phyloP scores from a whole-genome alignment of 345 rosid species.

The Balakata baccata region DNA sequence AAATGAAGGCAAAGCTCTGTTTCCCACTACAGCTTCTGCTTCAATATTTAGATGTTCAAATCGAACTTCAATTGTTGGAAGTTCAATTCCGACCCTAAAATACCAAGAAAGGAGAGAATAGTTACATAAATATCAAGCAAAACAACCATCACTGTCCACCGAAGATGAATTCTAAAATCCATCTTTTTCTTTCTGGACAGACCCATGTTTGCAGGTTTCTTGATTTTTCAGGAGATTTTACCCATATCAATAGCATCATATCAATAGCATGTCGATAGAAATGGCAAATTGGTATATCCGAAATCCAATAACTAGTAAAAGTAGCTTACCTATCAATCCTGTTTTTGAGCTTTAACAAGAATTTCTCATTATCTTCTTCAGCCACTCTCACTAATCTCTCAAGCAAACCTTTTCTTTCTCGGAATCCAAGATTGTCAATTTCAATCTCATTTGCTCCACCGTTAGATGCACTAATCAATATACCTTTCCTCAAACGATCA shows the following conservation, averaged over 20 bases:
- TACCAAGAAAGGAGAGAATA: not conserved
- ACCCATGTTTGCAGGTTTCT: not conserved
- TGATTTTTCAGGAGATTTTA: too few species aligned
- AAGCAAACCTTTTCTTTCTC: constrained; percentile 30
- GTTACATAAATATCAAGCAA: not conserved
- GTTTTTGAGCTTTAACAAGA: constrained; percentile 33
- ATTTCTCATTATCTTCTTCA: constrained; percentile 44
- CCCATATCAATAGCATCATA: too few species aligned
- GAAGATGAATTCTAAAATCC: too few species aligned
- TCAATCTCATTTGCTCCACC: constrained; percentile 12
- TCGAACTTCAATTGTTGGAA: constrained; percentile 50
- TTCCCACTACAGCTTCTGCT: constrained; percentile 60
- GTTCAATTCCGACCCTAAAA: constrained; percentile 45
- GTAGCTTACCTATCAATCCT: constrained; percentile 27
- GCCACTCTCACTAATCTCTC: constrained; percentile 33
- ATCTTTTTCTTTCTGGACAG: not conserved
- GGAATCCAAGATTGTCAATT: constrained; percentile 22
- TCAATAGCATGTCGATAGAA: not conserved
- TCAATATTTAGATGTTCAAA: constrained; percentile 44
- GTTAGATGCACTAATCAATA: constrained; percentile 5
- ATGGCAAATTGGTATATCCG: not conserved
- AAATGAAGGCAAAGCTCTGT: constrained; percentile 59
- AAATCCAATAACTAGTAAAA: not conserved
- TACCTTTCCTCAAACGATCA: constrained; percentile 23
- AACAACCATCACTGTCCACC: not conserved